Evolutionary conservation across 2,329 filamentous ascomycete genomes (phyloP).

Genomic region (Lasiodiplodia hormozganensis): DNA sequence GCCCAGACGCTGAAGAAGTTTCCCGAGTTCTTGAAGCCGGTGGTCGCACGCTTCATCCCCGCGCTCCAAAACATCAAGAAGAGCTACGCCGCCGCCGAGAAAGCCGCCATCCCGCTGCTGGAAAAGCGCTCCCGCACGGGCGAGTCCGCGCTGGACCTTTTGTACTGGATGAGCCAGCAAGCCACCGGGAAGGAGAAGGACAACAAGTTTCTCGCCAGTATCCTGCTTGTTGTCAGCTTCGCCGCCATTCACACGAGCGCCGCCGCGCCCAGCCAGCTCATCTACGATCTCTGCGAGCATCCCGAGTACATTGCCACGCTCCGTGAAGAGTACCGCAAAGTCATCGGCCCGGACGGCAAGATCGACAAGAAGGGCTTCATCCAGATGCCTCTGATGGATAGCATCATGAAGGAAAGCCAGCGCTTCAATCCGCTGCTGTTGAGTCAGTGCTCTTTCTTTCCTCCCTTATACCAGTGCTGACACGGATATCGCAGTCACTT

Average conservation of each 20-base stretch:
- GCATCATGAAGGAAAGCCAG: constrained; percentile 34
- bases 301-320: constrained; percentile 33
- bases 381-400: constrained; percentile 32
- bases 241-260: constrained; percentile 36
- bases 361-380: constrained; percentile 28
- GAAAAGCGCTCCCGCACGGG: constrained; percentile 17
- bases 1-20: constrained; percentile 15
- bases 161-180: constrained; percentile 19
- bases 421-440: constrained; percentile 30
- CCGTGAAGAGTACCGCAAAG: constrained; percentile 28
- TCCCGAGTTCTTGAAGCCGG: constrained; percentile 11
- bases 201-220: constrained; percentile 8
- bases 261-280: constrained; percentile 32
- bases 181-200: constrained; percentile 28
- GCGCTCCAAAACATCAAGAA: constrained; percentile 24
- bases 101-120: constrained; percentile 30
- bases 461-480: background rate
- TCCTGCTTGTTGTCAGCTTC: constrained; percentile 26
- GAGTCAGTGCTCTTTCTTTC: background rate
- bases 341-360: constrained; percentile 26
- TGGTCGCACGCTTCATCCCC: constrained; percentile 7
- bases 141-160: constrained; percentile 22
- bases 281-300: constrained; percentile 32
- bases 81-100: constrained; percentile 29
- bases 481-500: constrained; percentile 20